These are phyloP conservation scores for Chaetomiaceae sp. DNA, from an alignment of 2,329 filamentous ascomycete genomes.

Conservation along the genomic window DNA sequence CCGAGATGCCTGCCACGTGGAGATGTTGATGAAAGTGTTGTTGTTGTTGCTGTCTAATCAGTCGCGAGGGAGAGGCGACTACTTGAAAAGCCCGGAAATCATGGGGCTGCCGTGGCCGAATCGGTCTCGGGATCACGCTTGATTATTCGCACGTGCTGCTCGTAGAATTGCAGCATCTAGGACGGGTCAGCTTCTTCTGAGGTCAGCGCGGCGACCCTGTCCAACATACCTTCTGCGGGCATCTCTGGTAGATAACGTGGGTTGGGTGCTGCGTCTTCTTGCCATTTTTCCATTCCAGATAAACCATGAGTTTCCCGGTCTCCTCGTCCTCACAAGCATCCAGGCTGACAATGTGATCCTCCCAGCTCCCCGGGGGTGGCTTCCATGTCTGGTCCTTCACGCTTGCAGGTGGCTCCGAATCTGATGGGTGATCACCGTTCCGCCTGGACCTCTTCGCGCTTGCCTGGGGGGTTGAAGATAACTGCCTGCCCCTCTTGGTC, in stretches of 20 bases:
- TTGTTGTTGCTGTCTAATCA: too few relatives aligned
- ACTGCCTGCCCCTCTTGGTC: conserved; percentile 55
- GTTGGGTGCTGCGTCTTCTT: conserved; percentile 71
- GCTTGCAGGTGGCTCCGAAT: conserved; percentile 45
- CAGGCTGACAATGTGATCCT: conserved; percentile 65
- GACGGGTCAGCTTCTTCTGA: conserved; percentile 14
- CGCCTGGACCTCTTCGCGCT: conserved; percentile 44
- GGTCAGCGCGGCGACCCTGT: neutral
- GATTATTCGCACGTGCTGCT: conserved; percentile 53
- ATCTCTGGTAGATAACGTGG: conserved; percentile 65
- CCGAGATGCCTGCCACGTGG: neutral
- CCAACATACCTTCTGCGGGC: conserved; percentile 65
- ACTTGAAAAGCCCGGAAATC: too few relatives aligned
- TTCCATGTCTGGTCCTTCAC: conserved; percentile 49
- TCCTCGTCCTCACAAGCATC: conserved; percentile 68
- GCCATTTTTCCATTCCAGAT: conserved; percentile 69
- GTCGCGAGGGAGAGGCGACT: too few relatives aligned
- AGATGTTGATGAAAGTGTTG: neutral
- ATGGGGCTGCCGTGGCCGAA: neutral
- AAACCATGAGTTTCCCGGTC: conserved; percentile 58
- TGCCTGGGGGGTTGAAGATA: conserved; percentile 36
- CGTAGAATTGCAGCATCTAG: conserved; percentile 58
- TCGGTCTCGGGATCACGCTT: conserved; percentile 30
- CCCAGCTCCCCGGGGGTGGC: conserved; percentile 71
- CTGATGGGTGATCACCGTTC: conserved; percentile 45